Conservation (phyloP, 2,329 filamentous ascomycete genomes). For the Elsinoe batatas region DNA sequence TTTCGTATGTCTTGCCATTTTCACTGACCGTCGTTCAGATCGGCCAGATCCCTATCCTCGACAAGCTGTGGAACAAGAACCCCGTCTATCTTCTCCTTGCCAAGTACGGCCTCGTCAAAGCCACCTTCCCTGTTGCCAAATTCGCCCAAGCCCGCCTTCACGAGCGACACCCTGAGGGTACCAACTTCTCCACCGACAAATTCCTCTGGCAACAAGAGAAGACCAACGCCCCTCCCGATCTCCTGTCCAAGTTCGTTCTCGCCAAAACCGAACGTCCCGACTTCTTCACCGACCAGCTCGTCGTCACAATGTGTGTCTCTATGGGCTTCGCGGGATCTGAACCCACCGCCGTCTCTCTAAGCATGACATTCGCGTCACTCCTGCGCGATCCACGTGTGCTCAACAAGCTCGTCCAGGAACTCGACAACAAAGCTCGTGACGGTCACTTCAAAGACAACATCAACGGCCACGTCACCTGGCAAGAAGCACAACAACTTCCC, state of each 20-base stretch:
- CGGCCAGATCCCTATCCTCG: not conserved
- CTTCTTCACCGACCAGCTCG: slow-evolving; percentile 2
- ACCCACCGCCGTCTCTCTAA: not conserved
- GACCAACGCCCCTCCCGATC: not conserved
- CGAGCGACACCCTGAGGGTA: slow-evolving; percentile 1
- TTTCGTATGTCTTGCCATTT: not conserved
- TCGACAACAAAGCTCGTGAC: not conserved
- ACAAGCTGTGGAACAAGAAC: slow-evolving; percentile 5
- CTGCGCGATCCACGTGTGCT: not conserved
- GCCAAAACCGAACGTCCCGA: not conserved
- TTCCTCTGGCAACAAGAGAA: slow-evolving; percentile 7
- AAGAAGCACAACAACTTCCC: not conserved
- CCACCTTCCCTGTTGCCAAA: not conserved
- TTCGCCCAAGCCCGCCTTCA: slow-evolving; percentile 1
- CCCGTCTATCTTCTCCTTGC: not conserved
- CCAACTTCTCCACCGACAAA: slow-evolving; percentile 2
- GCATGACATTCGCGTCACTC: not conserved
- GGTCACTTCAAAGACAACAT: not conserved
- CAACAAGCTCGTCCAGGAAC: not conserved
- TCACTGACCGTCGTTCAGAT: not conserved
- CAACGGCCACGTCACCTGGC: not conserved
- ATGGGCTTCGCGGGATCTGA: slow-evolving; percentile 2
- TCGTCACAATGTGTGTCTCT: not conserved
- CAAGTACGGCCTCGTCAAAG: not conserved
- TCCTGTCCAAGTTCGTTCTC: not conserved